A percentile compares a stretch with the other conserved stretches of the same genome.
phyloP scores from a whole-genome alignment of 1,284 basidiomycete genomes.

The Singerocomus inundabilis region DNA sequence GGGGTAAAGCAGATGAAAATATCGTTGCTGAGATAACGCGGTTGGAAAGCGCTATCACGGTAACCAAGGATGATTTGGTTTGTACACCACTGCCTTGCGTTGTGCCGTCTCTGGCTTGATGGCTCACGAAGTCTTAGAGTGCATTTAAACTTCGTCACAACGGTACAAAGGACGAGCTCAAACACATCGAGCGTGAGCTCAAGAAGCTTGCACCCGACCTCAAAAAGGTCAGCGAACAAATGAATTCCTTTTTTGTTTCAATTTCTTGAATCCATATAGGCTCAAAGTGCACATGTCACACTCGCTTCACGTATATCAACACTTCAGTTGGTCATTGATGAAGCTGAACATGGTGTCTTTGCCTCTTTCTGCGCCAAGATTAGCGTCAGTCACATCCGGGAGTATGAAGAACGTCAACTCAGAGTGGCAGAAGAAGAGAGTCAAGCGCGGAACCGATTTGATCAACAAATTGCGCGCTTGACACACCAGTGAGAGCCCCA shows the following conservation, averaged over 20 bases:
- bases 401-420: slow-evolving; percentile 93
- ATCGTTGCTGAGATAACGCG: slow-evolving; percentile 76
- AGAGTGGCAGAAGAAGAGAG: slow-evolving; percentile 85
- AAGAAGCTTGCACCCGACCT: slow-evolving; percentile 66
- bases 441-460: slow-evolving; percentile 80
- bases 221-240: slow-evolving; percentile 49
- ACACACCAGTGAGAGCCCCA: slow-evolving; percentile 77
- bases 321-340: slow-evolving; percentile 63
- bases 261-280: slow-evolving; percentile 37
- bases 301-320: slow-evolving; percentile 57
- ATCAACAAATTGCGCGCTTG: slow-evolving; percentile 85
- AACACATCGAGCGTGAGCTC: slow-evolving; percentile 70
- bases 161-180: slow-evolving; percentile 77
- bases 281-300: slow-evolving; percentile 49
- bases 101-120: not conserved
- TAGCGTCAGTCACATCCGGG: slow-evolving; percentile 81
- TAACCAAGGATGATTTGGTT: slow-evolving; percentile 84
- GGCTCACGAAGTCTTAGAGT: slow-evolving; percentile 38
- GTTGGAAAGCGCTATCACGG: slow-evolving; percentile 70
- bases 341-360: slow-evolving; percentile 84
- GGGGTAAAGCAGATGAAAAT: slow-evolving; percentile 79
- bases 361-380: slow-evolving; percentile 79
- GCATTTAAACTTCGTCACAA: slow-evolving; percentile 66
- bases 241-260: not conserved
- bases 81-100: slow-evolving; percentile 21